Base-by-base conservation (phyloP, 1,284 basidiomycete species). In the Ceratobasidium sp. region DNA sequence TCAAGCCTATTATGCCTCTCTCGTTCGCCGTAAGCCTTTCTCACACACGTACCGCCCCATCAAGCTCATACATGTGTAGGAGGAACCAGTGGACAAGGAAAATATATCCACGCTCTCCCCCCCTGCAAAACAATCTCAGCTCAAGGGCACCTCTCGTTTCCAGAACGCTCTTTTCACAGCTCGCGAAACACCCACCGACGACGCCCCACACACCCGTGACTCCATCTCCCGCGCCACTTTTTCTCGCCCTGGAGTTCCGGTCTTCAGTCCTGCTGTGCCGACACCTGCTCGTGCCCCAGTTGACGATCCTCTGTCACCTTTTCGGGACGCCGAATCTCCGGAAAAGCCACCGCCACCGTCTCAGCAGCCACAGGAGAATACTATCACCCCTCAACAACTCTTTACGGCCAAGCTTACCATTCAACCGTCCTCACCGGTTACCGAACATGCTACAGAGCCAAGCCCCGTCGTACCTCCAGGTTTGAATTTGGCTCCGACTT, bases 11-110 rank as follows among this genome's bases (percentile, higher is more conserved):
- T 75, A 87, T 86, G 74, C 84, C 82, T 8, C 79, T 87, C 41
- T 87, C 87, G 46, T 81, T 88, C 20, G 88, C 90, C 82, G 91
- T 92, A 82, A 35, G 85, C 80, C 12, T 38, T 77, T 27, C 62
- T 44, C 30, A 41, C n/a, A 46, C 57, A 41, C 48, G 52, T 7
- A 5, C 18, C 41, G 3, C 12, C 35, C 78, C 81, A 38, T 79
- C 48, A 66, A 27, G 48, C 66, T 46, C 46, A 65, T 12, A 48
- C 41, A 8, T 71, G 30, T 38, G 20, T 44, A 79, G 66, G 62
- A 41, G 44, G 30, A 64, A 41, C 54, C 73, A 50, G 80, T 81
- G 6, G 81, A 81, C 30, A 87, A 87, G 78, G 88, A 89, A 81
- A 88, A 88, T 78, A 60, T 80, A 20, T 70, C 68, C 27, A 82